Percentiles rank a stretch among this genome's conserved stretches.
Conservation (phyloP, 2,329 filamentous ascomycete genomes). For the Ceratocystis harringtonii region DNA sequence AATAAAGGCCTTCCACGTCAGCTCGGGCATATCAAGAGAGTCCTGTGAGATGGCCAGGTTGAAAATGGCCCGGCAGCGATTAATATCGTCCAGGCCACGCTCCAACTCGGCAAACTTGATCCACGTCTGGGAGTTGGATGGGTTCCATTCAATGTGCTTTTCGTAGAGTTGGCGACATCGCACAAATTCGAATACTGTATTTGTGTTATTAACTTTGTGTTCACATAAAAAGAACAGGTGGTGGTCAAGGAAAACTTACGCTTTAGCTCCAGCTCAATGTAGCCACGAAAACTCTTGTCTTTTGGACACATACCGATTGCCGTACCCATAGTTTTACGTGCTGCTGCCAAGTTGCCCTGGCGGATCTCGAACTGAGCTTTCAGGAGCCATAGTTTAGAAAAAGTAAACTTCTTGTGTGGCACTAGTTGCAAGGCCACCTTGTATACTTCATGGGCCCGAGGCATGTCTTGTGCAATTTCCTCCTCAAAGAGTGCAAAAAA, state of each 20-base stretch:
- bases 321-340: constrained; percentile 76
- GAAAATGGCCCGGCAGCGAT: constrained; percentile 78
- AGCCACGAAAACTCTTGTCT: constrained; percentile 85
- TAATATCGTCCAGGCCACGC: constrained; percentile 75
- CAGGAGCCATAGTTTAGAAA: constrained; percentile 89
- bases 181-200: constrained; percentile 69
- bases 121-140: constrained; percentile 84
- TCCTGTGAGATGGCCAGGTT: constrained; percentile 76
- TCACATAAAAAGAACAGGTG: not conserved
- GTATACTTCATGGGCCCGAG: constrained; percentile 79
- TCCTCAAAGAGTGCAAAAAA: constrained; percentile 97
- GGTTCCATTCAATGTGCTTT: constrained; percentile 87
- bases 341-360: constrained; percentile 62
- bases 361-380: constrained; percentile 89
- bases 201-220: not conserved
- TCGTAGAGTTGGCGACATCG: constrained; percentile 83
- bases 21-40: constrained; percentile 87
- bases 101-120: constrained; percentile 93
- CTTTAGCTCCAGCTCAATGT: constrained; percentile 83
- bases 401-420: constrained; percentile 93
- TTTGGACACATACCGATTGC: constrained; percentile 93
- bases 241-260: constrained; percentile 19
- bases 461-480: constrained; percentile 61
- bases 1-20: constrained; percentile 96
- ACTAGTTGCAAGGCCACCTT: constrained; percentile 73